phyloP scores from a whole-genome alignment of 441 rosid genomes.

The Manihot esculenta region DNA sequence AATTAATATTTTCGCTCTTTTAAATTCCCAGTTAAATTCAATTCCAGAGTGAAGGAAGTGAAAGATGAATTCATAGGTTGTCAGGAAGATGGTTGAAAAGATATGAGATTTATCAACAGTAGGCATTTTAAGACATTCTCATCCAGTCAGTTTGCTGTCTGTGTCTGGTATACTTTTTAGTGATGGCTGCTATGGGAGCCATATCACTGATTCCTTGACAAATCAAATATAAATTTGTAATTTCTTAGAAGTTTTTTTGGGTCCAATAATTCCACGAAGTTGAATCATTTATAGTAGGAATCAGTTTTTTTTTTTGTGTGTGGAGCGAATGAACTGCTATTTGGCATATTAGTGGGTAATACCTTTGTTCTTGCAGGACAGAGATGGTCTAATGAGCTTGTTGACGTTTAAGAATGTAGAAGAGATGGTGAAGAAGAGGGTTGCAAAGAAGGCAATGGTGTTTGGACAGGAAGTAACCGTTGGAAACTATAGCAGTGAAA shows the following conservation, averaged over 20 bases:
- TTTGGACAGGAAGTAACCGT: constrained; percentile 65
- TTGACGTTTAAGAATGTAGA: constrained; percentile 68
- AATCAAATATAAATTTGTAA: too few species aligned
- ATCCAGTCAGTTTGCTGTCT: too few species aligned
- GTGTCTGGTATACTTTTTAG: too few species aligned
- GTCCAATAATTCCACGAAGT: too few species aligned
- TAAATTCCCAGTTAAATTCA: neutral
- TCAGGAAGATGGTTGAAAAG: neutral
- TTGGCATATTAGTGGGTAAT: neutral
- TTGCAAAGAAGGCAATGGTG: constrained; percentile 61
- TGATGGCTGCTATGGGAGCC: too few species aligned
- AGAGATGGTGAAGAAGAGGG: constrained; percentile 77
- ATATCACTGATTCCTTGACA: too few species aligned
- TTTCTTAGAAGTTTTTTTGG: too few species aligned
- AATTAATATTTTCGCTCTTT: neutral
- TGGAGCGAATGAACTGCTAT: too few species aligned
- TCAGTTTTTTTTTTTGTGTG: too few species aligned
- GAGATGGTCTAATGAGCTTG: constrained; percentile 61
- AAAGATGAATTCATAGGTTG: neutral
- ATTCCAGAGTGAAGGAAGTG: neutral
- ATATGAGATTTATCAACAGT: too few species aligned
- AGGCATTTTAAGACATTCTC: too few species aligned
- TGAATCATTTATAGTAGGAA: too few species aligned
- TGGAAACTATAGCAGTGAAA: constrained; percentile 19
- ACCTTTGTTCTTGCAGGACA: constrained; percentile 45